Percentiles rank a stretch among this genome's conserved stretches.
phyloP scores from a whole-genome alignment of 1,139 yeast species.

The Debaryomycetaceae sp. region DNA sequence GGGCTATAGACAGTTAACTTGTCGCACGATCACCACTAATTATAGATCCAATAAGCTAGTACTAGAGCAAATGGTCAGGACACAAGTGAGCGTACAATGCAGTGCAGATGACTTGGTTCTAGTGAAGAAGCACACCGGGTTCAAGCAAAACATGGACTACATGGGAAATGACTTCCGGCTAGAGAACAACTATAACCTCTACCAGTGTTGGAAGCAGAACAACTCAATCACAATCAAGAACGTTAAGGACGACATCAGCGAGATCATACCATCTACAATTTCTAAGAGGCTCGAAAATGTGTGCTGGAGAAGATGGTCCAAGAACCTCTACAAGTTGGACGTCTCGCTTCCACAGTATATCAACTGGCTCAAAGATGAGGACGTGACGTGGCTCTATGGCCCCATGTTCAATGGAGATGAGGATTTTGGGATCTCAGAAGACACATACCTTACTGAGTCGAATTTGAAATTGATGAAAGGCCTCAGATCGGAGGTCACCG shows the following conservation, averaged over 20 bases:
- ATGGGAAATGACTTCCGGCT: constrained; percentile 10
- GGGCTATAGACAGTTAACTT: too few species aligned
- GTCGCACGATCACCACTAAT: too few species aligned
- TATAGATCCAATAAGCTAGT: too few species aligned
- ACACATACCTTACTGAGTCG: background rate
- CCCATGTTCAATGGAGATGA: constrained; percentile 24
- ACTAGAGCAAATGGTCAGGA: background rate
- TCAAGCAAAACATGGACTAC: constrained; percentile 38
- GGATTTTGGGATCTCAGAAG: constrained; percentile 1
- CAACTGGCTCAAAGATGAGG: constrained; percentile 44
- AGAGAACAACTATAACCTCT: constrained; percentile 17
- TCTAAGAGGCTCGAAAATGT: constrained; percentile 32
- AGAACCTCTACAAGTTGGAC: constrained; percentile 25
- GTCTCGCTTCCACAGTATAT: constrained; percentile 34
- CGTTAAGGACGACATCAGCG: constrained; percentile 19
- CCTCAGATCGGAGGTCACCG: background rate
- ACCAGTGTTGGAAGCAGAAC: constrained; percentile 24
- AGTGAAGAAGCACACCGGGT: constrained; percentile 6
- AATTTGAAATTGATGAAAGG: background rate
- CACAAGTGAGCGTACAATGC: background rate
- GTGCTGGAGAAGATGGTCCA: constrained; percentile 42
- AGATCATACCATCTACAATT: constrained; percentile 24
- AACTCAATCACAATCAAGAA: constrained; percentile 14
- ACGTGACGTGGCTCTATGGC: constrained; percentile 46
- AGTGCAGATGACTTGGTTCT: constrained; percentile 6